A percentile compares a stretch with the other conserved stretches of the same genome.
Conservation (phyloP, 768 basidiomycete species). For the Royoungia palumana region DNA sequence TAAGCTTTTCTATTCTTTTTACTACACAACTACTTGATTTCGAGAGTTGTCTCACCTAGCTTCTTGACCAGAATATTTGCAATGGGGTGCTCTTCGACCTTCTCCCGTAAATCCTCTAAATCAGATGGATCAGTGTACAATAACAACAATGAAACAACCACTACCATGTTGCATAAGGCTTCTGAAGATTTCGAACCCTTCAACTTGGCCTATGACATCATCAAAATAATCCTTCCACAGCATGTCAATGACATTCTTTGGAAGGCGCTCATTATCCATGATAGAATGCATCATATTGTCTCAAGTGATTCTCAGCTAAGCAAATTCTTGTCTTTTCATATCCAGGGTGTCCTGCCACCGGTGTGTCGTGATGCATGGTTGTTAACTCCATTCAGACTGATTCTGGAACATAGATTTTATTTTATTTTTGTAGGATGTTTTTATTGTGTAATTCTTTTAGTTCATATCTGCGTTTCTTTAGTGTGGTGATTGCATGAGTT, state of each 20-base stretch:
- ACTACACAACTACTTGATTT: no score
- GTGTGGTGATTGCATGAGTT: no score
- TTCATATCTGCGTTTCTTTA: no score
- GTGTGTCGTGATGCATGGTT: no score
- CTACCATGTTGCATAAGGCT: slow-evolving; percentile 20
- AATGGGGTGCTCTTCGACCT: slow-evolving; percentile 8
- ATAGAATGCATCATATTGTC: slow-evolving; percentile 14
- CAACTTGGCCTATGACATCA: slow-evolving; percentile 19
- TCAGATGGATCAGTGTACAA: not conserved
- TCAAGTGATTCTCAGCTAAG: not conserved
- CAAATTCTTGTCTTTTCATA: no score
- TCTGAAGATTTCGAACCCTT: slow-evolving; percentile 24
- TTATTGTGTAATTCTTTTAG: no score
- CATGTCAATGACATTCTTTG: slow-evolving; percentile 20
- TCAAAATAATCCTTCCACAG: slow-evolving; percentile 21
- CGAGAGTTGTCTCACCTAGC: slow-evolving; percentile 7
- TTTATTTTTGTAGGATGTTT: no score
- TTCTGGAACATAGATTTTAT: no score
- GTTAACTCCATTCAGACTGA: no score
- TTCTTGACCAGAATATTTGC: slow-evolving; percentile 13
- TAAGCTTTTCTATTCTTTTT: no score
- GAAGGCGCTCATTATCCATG: slow-evolving; percentile 1
- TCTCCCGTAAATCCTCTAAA: slow-evolving; percentile 10
- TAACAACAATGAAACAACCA: not conserved
- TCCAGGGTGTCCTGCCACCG: no score